phyloP scores from a whole-genome alignment of 2,329 filamentous ascomycete species.

The Cercospora citrullina region DNA sequence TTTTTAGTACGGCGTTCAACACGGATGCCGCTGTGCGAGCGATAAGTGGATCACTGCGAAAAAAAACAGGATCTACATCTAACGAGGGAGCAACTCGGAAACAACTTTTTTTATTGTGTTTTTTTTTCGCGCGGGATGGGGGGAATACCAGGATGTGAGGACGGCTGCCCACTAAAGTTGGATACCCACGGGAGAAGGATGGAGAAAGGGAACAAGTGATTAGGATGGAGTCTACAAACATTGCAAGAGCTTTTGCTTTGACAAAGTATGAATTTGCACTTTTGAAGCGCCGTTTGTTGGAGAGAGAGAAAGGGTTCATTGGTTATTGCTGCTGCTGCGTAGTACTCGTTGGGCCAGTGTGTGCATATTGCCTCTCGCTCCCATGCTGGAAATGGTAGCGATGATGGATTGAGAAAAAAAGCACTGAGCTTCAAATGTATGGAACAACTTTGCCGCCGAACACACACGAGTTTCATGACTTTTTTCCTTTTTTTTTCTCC shows the following conservation, averaged over 20 bases:
- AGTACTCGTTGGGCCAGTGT: constrained; percentile 9
- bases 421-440: constrained; percentile 1
- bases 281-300: neutral
- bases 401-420: constrained; percentile 3
- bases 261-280: constrained; percentile 13
- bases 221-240: constrained; percentile 11
- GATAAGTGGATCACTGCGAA: constrained; percentile 6
- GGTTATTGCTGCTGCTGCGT: constrained; percentile 6
- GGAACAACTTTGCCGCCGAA: neutral
- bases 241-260: constrained; percentile 7
- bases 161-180: constrained; percentile 15
- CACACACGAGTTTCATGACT: neutral
- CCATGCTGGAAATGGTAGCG: constrained; percentile 8
- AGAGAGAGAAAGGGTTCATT: neutral
- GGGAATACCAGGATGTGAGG: constrained; percentile 8
- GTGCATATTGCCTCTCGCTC: constrained; percentile 6
- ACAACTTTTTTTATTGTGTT: neutral
- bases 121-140: neutral
- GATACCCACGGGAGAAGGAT: constrained; percentile 10
- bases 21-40: constrained; percentile 22
- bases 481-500: neutral
- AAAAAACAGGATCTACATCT: neutral
- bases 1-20: constrained; percentile 22
- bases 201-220: neutral
- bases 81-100: constrained; percentile 12